Conservation (phyloP, 2,329 filamentous ascomycete genomes). For the Alternaria brassicae region DNA sequence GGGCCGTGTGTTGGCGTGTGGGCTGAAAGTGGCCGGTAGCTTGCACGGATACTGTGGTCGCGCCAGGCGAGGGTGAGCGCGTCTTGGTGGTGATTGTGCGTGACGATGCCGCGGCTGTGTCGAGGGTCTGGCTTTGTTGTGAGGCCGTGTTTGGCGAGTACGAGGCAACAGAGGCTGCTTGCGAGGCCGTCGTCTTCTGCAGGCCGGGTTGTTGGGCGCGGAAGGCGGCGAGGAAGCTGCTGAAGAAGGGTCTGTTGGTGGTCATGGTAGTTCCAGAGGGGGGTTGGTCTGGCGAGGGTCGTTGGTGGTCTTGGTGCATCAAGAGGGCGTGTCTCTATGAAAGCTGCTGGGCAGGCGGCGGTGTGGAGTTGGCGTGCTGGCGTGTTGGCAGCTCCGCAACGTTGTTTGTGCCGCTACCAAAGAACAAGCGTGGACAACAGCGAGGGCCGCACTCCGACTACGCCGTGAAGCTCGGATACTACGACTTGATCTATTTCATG, state of each 20-base stretch:
- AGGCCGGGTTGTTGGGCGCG: conserved; percentile 69
- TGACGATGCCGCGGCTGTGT: conserved; percentile 51
- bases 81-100: conserved; percentile 50
- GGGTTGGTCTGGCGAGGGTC: conserved; percentile 25
- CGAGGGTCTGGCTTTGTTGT: conserved; percentile 48
- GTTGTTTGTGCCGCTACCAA: conserved; percentile 1
- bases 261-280: conserved; percentile 58
- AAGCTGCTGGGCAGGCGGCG: not conserved
- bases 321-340: conserved; percentile 15
- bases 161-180: conserved; percentile 47
- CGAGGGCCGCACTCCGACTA: not conserved
- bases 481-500: conserved; percentile 1
- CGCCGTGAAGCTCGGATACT: not conserved
- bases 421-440: not conserved
- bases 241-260: conserved; percentile 70
- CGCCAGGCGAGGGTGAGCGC: conserved; percentile 39
- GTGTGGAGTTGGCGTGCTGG: conserved; percentile 6
- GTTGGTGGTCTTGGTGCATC: conserved; percentile 40
- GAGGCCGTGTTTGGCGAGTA: conserved; percentile 46
- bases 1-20: conserved; percentile 50
- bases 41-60: conserved; percentile 51
- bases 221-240: conserved; percentile 72
- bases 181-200: conserved; percentile 62
- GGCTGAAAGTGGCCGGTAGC: conserved; percentile 51
- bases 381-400: conserved; percentile 1